Evolutionary conservation across 2,329 filamentous ascomycete genomes (phyloP).

Genomic region (Trichoderma koningiopsis): DNA sequence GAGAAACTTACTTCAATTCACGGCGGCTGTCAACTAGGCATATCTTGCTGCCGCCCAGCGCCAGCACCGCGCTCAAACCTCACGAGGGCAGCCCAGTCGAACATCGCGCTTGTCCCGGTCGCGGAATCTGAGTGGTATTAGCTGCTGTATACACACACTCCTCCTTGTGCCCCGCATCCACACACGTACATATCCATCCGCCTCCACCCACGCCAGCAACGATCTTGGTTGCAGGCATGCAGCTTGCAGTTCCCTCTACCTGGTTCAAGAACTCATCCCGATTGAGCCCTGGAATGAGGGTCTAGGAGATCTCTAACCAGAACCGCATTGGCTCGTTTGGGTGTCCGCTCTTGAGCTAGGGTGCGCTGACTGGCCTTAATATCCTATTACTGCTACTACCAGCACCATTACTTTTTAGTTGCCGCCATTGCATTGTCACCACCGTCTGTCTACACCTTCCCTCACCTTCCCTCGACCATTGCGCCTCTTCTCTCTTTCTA

Average conservation of each 20-base stretch:
- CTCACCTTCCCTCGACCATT: not conserved
- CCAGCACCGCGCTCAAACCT: not conserved
- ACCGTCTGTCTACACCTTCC: conserved; percentile 2
- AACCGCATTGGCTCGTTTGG: conserved; percentile 27
- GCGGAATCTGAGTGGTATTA: conserved; percentile 10
- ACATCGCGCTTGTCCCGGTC: conserved; percentile 11
- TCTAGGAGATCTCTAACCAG: conserved; percentile 19
- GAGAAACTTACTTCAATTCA: not conserved
- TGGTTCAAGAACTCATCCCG: conserved; percentile 26
- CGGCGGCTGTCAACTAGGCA: not conserved
- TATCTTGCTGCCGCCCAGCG: not conserved
- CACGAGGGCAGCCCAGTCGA: not conserved
- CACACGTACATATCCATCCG: conserved; percentile 24
- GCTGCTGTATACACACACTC: conserved; percentile 22
- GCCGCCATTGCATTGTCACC: conserved; percentile 3
- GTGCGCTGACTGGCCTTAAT: conserved; percentile 23
- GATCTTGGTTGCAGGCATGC: conserved; percentile 25
- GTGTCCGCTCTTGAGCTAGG: conserved; percentile 28
- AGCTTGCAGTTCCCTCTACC: conserved; percentile 26
- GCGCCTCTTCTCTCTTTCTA: not conserved
- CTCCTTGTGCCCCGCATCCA: conserved; percentile 26
- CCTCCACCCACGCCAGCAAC: conserved; percentile 25
- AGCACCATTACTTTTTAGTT: conserved; percentile 11
- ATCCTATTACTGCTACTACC: conserved; percentile 5
- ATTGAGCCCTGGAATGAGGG: conserved; percentile 19